phyloP scores from a whole-genome alignment of 2,329 filamentous ascomycete species.

The Colletotrichum navitas region DNA sequence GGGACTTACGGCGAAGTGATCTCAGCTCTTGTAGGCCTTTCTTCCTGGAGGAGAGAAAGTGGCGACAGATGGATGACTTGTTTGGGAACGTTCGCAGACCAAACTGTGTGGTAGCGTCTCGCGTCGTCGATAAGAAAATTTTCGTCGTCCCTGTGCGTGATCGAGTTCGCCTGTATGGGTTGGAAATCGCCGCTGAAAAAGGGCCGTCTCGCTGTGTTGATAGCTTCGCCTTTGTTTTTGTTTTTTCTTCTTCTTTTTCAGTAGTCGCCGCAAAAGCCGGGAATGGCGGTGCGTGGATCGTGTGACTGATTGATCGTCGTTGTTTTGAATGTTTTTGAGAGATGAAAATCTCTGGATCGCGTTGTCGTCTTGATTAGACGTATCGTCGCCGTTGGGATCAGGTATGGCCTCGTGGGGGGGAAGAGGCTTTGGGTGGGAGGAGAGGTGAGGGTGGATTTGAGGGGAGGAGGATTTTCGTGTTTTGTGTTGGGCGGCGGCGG shows the following conservation, averaged over 20 bases:
- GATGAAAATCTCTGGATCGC: conserved; percentile 37
- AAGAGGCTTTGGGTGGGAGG: conserved; percentile 37
- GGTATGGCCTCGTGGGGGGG: conserved; percentile 33
- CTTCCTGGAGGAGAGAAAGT: conserved; percentile 35
- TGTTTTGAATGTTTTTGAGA: conserved; percentile 17
- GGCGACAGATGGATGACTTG: conserved; percentile 19
- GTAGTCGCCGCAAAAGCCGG: conserved; percentile 28
- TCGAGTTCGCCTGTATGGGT: conserved; percentile 40
- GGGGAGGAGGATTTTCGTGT: conserved; percentile 44
- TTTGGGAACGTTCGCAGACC: conserved; percentile 29
- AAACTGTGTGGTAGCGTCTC: conserved; percentile 25
- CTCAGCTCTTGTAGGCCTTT: conserved; percentile 42
- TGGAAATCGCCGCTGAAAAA: conserved; percentile 37
- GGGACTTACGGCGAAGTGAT: conserved; percentile 43
- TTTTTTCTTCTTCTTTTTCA: conserved; percentile 20
- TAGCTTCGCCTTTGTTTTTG: conserved; percentile 39
- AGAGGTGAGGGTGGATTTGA: conserved; percentile 42
- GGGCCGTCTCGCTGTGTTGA: conserved; percentile 38
- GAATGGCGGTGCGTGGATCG: conserved; percentile 21
- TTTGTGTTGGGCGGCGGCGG: conserved; percentile 45
- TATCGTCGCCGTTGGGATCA: conserved; percentile 41
- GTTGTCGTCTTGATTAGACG: conserved; percentile 41
- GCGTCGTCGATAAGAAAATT: conserved; percentile 39
- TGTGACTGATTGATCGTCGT: conserved; percentile 34
- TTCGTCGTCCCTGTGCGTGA: conserved; percentile 41